Base-by-base conservation (phyloP, 257 asterid species). In the Ilex aquifolium region DNA sequence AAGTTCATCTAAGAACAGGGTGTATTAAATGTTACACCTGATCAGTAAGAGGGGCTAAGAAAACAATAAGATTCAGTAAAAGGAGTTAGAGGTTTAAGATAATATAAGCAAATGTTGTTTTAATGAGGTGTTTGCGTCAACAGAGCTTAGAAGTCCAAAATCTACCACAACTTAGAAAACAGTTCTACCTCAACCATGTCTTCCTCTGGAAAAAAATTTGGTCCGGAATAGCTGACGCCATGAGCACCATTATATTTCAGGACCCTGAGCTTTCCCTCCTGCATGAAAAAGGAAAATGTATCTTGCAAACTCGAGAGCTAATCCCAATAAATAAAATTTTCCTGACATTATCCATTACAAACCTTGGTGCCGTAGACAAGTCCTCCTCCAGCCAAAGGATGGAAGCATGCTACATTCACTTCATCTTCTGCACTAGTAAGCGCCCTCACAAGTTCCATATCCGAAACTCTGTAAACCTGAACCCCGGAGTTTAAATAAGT, bases 391-490 rank as follows among this genome's bases (percentile, higher is more conserved):
- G 57, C 57, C 27, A 21, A 53, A 53, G 57, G 57, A 21, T 53
- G 57, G 15, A 53, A 53, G 57, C 57, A 53, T 7, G 57, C 57
- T 14, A 53, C 57, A 53, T 53, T 53, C 29, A 53, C 57, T 10
- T 53, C 57, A 53, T 53, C 57, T 53, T 53, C 57, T 53, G 57
- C 27, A 53, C 57, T 53, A 53, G 57, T 10, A 53, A 53, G 57
- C 31, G 15, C 31, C 14, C 57, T 53, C 31, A 53, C 57, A 14
- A 53, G 57, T 21, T 53, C 57, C 57, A 53, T 53, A 17, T 53
- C 57, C 15, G 57, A 53, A 15, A 53, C 57, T 21, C 57, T 15
- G 30, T 53, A 53, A 7, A 53, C 15, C 57, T 53, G 57, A 21
- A 53, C 42, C 42, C 42, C 0, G 8, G 0, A 36, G 8, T 0